A percentile compares a stretch with the other conserved stretches of the same genome.
These are phyloP conservation scores for Clarireedia paspali DNA, from an alignment of 2,329 filamentous ascomycete genomes.

Conservation along the genomic window DNA sequence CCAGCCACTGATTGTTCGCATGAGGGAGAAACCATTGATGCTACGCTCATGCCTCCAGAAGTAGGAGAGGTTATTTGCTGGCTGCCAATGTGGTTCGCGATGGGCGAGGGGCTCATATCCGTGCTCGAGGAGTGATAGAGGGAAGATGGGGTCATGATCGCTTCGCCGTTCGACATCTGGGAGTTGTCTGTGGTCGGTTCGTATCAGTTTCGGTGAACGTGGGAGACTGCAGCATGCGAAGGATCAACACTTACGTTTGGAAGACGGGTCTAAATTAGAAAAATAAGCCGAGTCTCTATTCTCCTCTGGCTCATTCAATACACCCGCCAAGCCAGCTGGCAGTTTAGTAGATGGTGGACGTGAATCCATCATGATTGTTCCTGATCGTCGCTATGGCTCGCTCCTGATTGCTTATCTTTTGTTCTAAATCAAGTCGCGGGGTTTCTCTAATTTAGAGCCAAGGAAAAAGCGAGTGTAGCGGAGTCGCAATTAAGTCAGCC, in stretches of 20 bases:
- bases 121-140: constrained; percentile 40
- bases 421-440: neutral
- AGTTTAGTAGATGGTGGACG: constrained; percentile 14
- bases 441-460: constrained; percentile 1
- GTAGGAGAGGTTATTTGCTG: constrained; percentile 48
- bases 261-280: constrained; percentile 36
- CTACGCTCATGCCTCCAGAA: constrained; percentile 56
- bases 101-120: constrained; percentile 58
- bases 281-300: constrained; percentile 46
- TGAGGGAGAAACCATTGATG: constrained; percentile 57
- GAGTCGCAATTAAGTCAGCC: constrained; percentile 4
- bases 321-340: constrained; percentile 41
- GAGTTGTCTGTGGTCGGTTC: constrained; percentile 18
- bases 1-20: constrained; percentile 23
- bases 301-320: constrained; percentile 43
- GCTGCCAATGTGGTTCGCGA: constrained; percentile 34
- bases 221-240: neutral
- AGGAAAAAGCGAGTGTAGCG: constrained; percentile 4
- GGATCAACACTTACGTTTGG: constrained; percentile 38
- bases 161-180: constrained; percentile 16
- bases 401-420: neutral
- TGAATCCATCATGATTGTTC: constrained; percentile 4
- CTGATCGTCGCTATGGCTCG: neutral
- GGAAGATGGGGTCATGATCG: constrained; percentile 13
- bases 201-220: neutral